Evolutionary conservation across 2,329 filamentous ascomycete species (phyloP), one percentile per base, ranked within the genome.

Genomic region (Trichoderma atrobrunneum): DNA sequence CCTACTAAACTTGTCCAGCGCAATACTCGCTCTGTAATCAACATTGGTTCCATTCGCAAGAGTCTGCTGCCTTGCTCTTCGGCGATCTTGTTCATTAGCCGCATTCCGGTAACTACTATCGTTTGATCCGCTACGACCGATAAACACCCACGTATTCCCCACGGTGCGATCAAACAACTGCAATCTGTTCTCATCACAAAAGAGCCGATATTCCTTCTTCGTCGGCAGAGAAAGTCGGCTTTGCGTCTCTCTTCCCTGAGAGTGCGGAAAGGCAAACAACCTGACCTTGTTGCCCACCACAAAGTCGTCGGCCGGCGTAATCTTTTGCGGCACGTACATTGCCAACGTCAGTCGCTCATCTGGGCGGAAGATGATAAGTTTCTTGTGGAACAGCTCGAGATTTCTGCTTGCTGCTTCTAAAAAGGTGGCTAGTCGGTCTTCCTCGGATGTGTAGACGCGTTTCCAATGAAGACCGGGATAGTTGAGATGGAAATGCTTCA

Each of bases 381-480:
- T 84, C 43, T 79, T 79, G 70, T 84, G 80, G 72, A 84, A 84
- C 0, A 78, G 59, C 24, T 80, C 80, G 8, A 83, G 72, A 7
- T 77, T 74, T 34, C 74, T 77, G 57, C 74, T 74, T 1, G 79
- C 74, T 3, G 74, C 73, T 16, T 81, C 78, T 5, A 83, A 75
- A 71, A 84, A 84, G 6, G 77, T 79, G 32, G 76, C 81, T 21
- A 83, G 74, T 0, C 81, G 79, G 64, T 82, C 81, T 24, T 73
- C 61, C 2, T 73, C 51, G 0, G 80, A 79, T 8, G 76, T 77
- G 73, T 80, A 84, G 11, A 82, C 76, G 7, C 79, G 75, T 69
- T 83, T 84, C 82, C 82, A 84, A 39, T 77, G 77, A 28, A 84
- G 73, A 1, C 76, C 73, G 3, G 78, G 77, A 62, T 82, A 78